Evolutionary conservation across 495 filamentous ascomycete species (phyloP).

Genomic region (Durotheca rogersii): DNA sequence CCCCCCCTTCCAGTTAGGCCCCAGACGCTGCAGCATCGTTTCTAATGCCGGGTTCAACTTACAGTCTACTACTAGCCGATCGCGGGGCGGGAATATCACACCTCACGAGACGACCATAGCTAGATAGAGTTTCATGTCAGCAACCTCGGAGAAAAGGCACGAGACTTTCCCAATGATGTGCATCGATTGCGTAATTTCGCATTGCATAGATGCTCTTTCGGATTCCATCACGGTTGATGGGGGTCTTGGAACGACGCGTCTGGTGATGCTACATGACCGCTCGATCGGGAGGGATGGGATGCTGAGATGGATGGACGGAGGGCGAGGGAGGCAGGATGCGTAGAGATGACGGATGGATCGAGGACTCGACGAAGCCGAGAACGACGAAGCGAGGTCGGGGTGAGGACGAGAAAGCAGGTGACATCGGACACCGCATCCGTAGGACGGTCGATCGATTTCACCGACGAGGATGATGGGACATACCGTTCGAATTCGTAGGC

Average conservation of each 20-base stretch:
- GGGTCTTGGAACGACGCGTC: constrained; percentile 42
- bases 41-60: constrained; percentile 51
- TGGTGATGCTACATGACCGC: constrained; percentile 52
- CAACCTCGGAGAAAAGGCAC: constrained; percentile 33
- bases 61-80: constrained; percentile 91
- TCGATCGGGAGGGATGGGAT: constrained; percentile 50
- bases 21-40: background rate
- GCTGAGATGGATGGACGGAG: constrained; percentile 43
- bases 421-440: constrained; percentile 39
- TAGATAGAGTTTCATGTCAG: constrained; percentile 53
- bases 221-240: constrained; percentile 38
- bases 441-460: constrained; percentile 39
- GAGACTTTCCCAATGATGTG: constrained; percentile 34
- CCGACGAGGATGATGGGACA: constrained; percentile 54
- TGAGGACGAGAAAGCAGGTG: constrained; percentile 36
- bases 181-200: constrained; percentile 33
- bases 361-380: constrained; percentile 41
- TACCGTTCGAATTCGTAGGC: constrained; percentile 93
- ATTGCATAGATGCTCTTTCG: too few relatives aligned
- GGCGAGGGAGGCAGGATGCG: constrained; percentile 43
- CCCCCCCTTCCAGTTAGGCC: constrained; percentile 31
- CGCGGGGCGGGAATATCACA: constrained; percentile 98
- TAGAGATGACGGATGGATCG: constrained; percentile 42
- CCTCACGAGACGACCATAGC: constrained; percentile 96
- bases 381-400: constrained; percentile 36